Evolutionary conservation across 129 eudicot genomes (phyloP).

Genomic region (Lonicera japonica): DNA sequence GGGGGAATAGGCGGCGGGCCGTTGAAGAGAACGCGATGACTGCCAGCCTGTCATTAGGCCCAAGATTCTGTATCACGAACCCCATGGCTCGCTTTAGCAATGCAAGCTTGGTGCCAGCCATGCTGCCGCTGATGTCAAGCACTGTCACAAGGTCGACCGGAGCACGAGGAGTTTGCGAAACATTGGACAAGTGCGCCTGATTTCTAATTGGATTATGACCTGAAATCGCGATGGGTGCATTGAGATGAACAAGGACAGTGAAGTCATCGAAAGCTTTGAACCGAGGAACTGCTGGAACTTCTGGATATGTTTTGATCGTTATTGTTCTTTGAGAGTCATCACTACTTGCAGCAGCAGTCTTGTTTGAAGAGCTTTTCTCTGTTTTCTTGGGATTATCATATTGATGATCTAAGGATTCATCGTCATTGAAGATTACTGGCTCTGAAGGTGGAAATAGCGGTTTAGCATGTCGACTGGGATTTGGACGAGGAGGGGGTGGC

Average conservation of each 20-base stretch:
- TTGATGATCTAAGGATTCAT: constrained; percentile 49
- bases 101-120: constrained; percentile 88
- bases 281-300: constrained; percentile 52
- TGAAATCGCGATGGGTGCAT: constrained; percentile 55
- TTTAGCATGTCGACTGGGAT: constrained; percentile 38
- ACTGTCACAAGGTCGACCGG: constrained; percentile 92
- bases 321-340: constrained; percentile 28
- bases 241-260: constrained; percentile 55
- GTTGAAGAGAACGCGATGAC: constrained; percentile 85
- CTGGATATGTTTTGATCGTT: constrained; percentile 49
- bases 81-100: constrained; percentile 88
- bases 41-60: constrained; percentile 74
- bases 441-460: constrained; percentile 49
- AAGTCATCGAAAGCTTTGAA: constrained; percentile 33
- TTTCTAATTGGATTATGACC: constrained; percentile 26
- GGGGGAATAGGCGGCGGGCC: constrained; percentile 80
- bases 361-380: constrained; percentile 15
- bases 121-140: constrained; percentile 93
- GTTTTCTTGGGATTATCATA: constrained; percentile 2
- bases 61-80: constrained; percentile 80
- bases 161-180: constrained; percentile 62
- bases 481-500: constrained; percentile 39
- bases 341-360: constrained; percentile 11
- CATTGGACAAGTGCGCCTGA: constrained; percentile 29
- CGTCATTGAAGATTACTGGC: constrained; percentile 61